These are phyloP conservation scores for Rhynchosporium graminicola DNA, from an alignment of 2,329 filamentous ascomycete species.

Conservation along the genomic window DNA sequence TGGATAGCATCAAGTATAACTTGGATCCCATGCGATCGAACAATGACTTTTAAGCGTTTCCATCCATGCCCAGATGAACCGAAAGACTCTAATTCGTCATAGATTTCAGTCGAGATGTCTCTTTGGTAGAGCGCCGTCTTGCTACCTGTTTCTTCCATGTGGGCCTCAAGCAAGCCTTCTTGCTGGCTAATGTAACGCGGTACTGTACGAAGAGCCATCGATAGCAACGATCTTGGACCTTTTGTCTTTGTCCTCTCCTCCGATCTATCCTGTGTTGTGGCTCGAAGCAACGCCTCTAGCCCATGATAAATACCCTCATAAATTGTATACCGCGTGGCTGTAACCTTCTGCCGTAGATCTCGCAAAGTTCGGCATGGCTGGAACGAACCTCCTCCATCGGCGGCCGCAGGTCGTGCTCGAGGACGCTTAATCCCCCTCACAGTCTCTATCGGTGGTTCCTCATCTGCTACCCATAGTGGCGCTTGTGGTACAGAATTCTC, in stretches of 20 bases:
- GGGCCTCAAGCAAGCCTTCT: constrained; percentile 45
- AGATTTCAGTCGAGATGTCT: constrained; percentile 48
- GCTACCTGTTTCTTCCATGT: constrained; percentile 44
- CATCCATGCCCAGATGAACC: constrained; percentile 47
- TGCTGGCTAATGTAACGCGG: constrained; percentile 50
- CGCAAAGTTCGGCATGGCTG: constrained; percentile 40
- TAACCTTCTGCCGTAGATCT: constrained; percentile 40
- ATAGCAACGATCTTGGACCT: constrained; percentile 47
- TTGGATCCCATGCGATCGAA: constrained; percentile 50
- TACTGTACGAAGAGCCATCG: constrained; percentile 51
- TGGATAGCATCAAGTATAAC: constrained; percentile 47
- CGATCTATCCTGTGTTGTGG: constrained; percentile 39
- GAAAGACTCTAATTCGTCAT: constrained; percentile 50
- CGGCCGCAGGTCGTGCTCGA: constrained; percentile 14
- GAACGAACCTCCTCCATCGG: constrained; percentile 24
- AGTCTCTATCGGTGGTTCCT: not conserved
- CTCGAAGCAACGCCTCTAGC: constrained; percentile 48
- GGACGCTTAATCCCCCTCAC: constrained; percentile 15
- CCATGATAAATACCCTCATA: constrained; percentile 50
- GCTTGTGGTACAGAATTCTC: constrained; percentile 5
- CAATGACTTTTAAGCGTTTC: constrained; percentile 48
- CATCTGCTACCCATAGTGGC: not conserved
- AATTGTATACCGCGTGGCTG: constrained; percentile 41
- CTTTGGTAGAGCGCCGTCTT: constrained; percentile 39
- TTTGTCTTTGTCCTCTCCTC: constrained; percentile 24